These are phyloP conservation scores for Zychaea mexicana DNA, from an alignment of 371 early-diverging fungal species.

Conservation along the genomic window DNA sequence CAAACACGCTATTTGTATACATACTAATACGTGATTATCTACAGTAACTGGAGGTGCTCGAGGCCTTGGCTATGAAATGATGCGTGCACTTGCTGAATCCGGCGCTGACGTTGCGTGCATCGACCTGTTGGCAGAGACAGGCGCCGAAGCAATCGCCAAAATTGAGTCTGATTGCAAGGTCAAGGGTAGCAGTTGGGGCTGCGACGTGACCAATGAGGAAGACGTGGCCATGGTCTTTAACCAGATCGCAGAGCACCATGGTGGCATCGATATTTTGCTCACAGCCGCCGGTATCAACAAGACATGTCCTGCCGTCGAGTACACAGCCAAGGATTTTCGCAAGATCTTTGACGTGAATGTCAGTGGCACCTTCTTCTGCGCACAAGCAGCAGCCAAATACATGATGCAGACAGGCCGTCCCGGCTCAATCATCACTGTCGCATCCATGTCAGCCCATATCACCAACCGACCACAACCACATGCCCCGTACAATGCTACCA, in stretches of 20 bases:
- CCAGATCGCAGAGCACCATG: slow-evolving; percentile 29
- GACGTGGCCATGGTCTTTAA: slow-evolving; percentile 31
- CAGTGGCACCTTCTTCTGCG: slow-evolving; percentile 31
- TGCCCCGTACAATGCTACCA: slow-evolving; percentile 48
- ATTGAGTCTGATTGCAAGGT: slow-evolving; percentile 27
- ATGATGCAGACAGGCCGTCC: slow-evolving; percentile 34
- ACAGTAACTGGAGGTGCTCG: slow-evolving; percentile 48
- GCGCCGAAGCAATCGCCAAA: slow-evolving; percentile 19
- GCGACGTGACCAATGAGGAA: slow-evolving; percentile 39
- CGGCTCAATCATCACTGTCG: not conserved
- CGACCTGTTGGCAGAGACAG: slow-evolving; percentile 25
- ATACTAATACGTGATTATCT: no score
- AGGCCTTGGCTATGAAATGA: slow-evolving; percentile 51
- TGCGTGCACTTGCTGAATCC: slow-evolving; percentile 41
- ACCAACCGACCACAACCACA: slow-evolving; percentile 43
- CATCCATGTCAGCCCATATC: slow-evolving; percentile 30
- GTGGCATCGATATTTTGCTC: slow-evolving; percentile 28
- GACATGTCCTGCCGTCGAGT: slow-evolving; percentile 25
- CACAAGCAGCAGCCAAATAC: slow-evolving; percentile 39
- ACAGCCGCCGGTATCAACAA: slow-evolving; percentile 32
- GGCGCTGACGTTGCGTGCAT: slow-evolving; percentile 46
- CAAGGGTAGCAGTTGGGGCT: slow-evolving; percentile 38
- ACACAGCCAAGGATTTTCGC: slow-evolving; percentile 25
- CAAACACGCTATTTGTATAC: no score
- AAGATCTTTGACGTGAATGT: slow-evolving; percentile 38